Evolutionary conservation across 2,329 filamentous ascomycete species (phyloP).

Genomic region (Coniochaeta pulveracea): DNA sequence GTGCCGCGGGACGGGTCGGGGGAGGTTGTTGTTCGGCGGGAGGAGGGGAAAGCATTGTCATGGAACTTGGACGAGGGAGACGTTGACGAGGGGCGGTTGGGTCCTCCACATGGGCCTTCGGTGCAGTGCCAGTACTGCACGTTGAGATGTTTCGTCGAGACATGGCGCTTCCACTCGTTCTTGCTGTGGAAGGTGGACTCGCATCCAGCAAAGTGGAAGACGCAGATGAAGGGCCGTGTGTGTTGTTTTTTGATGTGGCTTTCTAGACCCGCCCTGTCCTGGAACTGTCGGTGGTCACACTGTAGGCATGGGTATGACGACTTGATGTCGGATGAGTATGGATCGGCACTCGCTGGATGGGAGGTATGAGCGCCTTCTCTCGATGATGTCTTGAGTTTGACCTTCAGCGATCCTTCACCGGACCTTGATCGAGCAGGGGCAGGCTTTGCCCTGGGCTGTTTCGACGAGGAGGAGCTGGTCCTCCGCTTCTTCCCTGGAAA

Average conservation of each 20-base stretch:
- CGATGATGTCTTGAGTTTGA: not conserved
- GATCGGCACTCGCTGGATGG: not conserved
- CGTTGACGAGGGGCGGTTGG: not conserved
- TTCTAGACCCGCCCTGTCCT: slow-evolving; percentile 30
- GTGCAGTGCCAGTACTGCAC: slow-evolving; percentile 67
- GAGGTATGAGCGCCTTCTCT: not conserved
- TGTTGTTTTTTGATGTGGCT: slow-evolving; percentile 41
- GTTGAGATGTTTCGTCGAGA: slow-evolving; percentile 67
- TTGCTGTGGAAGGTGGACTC: slow-evolving; percentile 61
- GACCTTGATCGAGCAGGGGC: not conserved
- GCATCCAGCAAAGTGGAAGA: slow-evolving; percentile 72
- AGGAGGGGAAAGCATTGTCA: slow-evolving; percentile 11
- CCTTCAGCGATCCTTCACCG: not conserved
- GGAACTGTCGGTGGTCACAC: slow-evolving; percentile 28
- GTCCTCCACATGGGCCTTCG: slow-evolving; percentile 41
- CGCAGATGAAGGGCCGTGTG: slow-evolving; percentile 59
- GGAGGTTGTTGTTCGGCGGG: slow-evolving; percentile 5
- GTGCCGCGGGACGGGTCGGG: slow-evolving; percentile 24
- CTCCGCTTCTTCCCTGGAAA: slow-evolving; percentile 10
- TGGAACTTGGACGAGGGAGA: slow-evolving; percentile 18
- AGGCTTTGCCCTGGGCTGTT: not conserved
- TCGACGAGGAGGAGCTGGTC: not conserved
- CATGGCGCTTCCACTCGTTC: slow-evolving; percentile 94
- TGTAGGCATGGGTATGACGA: slow-evolving; percentile 20
- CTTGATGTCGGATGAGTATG: slow-evolving; percentile 3